Conservation (phyloP, 176 grass and related monocot species). For the barley (Hordeum vulgare) region MorexV3_pseudomolecules_assembly NC_058522.1:18607757-18608256, state of each 20-base stretch:
- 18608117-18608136: too few species aligned
- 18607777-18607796: too few species aligned
- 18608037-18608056: background rate
- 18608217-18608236: too few species aligned
- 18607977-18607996: background rate
- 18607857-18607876: slow-evolving; percentile 35
- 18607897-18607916: too few species aligned
- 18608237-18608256: too few species aligned
- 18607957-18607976: too few species aligned
- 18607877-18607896: too few species aligned
- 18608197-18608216: background rate
- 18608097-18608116: too few species aligned
- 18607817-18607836: slow-evolving; percentile 12
- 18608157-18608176: background rate
- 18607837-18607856: background rate
- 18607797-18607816: slow-evolving; percentile 36
- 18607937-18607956: too few species aligned
- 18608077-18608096: background rate
- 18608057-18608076: background rate
- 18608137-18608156: background rate
- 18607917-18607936: too few species aligned
- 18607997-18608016: background rate
- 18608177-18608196: background rate
- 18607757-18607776: too few species aligned
- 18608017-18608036: background rate